A percentile compares a stretch with the other conserved stretches of the same genome.
Evolutionary conservation across 495 filamentous ascomycete genomes (phyloP).

Genomic region (Hypoxylon lienhwacheense): DNA sequence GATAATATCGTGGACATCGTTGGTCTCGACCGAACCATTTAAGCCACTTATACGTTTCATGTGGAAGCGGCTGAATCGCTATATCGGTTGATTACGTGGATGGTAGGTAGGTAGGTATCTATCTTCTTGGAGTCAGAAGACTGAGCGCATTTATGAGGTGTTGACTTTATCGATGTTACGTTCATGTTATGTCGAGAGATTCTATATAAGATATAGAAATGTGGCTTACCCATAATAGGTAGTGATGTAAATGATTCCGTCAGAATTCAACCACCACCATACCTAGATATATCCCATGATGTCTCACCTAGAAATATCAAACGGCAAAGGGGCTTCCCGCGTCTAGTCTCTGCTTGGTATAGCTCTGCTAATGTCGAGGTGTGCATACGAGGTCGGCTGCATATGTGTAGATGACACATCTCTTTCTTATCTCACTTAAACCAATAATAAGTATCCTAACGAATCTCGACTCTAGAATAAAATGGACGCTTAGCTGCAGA

Average conservation of each 20-base stretch:
- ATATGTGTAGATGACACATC: slow-evolving; percentile 10
- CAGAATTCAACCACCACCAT: not conserved
- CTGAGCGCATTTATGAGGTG: too few relatives aligned
- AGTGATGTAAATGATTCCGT: too few relatives aligned
- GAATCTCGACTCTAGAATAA: not conserved
- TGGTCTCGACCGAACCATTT: slow-evolving; percentile 9
- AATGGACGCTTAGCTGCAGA: slow-evolving; percentile 12
- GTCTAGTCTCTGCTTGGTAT: slow-evolving; percentile 5
- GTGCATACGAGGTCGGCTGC: slow-evolving; percentile 32
- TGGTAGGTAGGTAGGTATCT: too few relatives aligned
- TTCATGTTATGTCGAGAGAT: too few relatives aligned
- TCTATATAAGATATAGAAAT: too few relatives aligned
- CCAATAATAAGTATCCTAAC: slow-evolving; percentile 16
- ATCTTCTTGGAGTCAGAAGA: too few relatives aligned
- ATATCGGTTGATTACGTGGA: too few relatives aligned
- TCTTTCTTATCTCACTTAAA: slow-evolving; percentile 10
- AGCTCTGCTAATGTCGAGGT: not conserved
- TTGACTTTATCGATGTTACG: too few relatives aligned
- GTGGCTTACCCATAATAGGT: too few relatives aligned
- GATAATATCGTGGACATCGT: not conserved
- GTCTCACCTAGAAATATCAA: not conserved
- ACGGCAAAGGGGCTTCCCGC: not conserved
- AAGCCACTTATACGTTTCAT: slow-evolving; percentile 29
- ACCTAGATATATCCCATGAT: not conserved
- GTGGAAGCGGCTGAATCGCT: slow-evolving; percentile 13